Evolutionary conservation across 2,329 filamentous ascomycete species (phyloP), one percentile per base, ranked within the genome.

Genomic region (Shiraia sp.): DNA sequence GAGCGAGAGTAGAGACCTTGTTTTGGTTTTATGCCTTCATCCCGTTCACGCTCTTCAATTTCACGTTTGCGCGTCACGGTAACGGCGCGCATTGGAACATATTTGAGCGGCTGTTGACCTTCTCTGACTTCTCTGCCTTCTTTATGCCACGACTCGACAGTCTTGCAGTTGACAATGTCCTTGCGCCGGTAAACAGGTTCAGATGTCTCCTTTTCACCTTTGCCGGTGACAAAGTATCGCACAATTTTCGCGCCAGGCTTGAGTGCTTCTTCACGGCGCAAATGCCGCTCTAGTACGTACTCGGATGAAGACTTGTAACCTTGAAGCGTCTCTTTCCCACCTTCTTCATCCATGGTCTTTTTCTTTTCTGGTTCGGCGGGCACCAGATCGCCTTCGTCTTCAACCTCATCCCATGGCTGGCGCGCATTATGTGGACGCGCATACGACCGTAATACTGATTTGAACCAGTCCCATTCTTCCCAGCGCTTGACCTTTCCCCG

Each of bases 111-210:
- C 34, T 82, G 72, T 52, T 87, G 83, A 3, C 88, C 90, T 0
- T 76, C 62, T 17, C 81, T 79, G 3, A 93, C 83, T 17, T 84
- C 86, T 9, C 92, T 82, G 0, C 93, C 93, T 74, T 96, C 92
- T 66, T 96, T 96, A 66, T 97, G 93, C 93, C 93, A 99, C 1
- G 89, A 96, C 66, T 99, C 93, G 1, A 88, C 87, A 19, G 89
- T 95, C 68, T 96, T 91, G 66, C 95, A 95, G 27, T 80, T 78
- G 2, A 91, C 82, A 0, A 97, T 83, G 53, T 97, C 91, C 38
- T 81, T 79, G 24, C 92, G 84, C 1, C 79, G 79, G 63, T 83
- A 97, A 0, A 97, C 90, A 1, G 88, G 84, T 64, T 96, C 90
- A 44, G 88, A 81, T 31, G 86, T 86, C 2, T 79, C 72, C 32